Conservation (phyloP, 495 filamentous ascomycete genomes). For the Podospora pseudocomata region DNA sequence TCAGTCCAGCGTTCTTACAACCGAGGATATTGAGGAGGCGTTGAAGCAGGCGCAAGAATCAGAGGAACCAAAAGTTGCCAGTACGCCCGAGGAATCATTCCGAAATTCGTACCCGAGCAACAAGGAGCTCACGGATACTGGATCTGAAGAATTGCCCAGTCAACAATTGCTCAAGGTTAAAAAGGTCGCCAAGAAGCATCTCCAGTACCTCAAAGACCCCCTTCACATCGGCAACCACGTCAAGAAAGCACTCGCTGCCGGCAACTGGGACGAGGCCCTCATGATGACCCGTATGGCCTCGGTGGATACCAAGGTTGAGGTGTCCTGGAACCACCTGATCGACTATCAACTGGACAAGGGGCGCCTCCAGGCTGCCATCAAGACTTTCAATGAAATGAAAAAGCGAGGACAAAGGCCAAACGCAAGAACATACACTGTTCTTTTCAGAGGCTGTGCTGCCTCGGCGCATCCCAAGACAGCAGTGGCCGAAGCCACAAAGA, state of each 20-base stretch:
- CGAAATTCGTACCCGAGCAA: slow-evolving; percentile 6
- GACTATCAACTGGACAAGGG: slow-evolving; percentile 61
- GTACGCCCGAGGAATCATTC: neutral
- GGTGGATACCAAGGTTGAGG: slow-evolving; percentile 54
- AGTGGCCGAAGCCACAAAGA: slow-evolving; percentile 57
- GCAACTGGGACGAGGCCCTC: slow-evolving; percentile 59
- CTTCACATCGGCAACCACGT: slow-evolving; percentile 62
- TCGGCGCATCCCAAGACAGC: slow-evolving; percentile 49
- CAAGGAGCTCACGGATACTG: slow-evolving; percentile 1
- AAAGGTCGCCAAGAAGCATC: slow-evolving; percentile 46
- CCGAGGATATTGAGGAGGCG: neutral
- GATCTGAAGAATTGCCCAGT: neutral
- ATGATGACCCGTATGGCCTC: slow-evolving; percentile 64
- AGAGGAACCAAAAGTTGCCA: neutral
- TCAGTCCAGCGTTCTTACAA: neutral
- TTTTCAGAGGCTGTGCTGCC: slow-evolving; percentile 70
- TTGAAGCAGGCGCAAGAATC: neutral
- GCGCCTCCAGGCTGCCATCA: slow-evolving; percentile 59
- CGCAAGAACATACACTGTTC: slow-evolving; percentile 71
- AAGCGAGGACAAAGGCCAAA: slow-evolving; percentile 76
- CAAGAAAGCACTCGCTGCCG: slow-evolving; percentile 48
- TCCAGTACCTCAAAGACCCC: slow-evolving; percentile 65
- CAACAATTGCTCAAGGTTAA: slow-evolving; percentile 19
- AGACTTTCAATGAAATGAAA: slow-evolving; percentile 97
- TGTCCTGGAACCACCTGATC: slow-evolving; percentile 86